These are phyloP conservation scores for Saccharum hybrid DNA, from an alignment of 202 grass and related monocot genomes.

Conservation along the genomic window DNA sequence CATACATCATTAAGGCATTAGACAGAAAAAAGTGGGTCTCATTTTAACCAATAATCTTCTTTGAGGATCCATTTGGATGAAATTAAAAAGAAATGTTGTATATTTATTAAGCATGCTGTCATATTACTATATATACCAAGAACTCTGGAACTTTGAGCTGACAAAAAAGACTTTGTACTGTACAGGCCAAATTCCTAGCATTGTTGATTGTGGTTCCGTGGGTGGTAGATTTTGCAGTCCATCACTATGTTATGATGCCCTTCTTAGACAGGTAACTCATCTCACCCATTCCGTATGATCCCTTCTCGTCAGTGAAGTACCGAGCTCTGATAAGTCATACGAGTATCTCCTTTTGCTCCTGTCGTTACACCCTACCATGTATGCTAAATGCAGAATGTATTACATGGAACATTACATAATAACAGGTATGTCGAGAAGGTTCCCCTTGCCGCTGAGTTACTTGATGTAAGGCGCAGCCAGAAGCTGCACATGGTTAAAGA, in stretches of 20 bases:
- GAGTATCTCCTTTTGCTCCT: slow-evolving; percentile 7
- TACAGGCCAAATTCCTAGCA: slow-evolving; percentile 91
- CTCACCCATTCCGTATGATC: slow-evolving; percentile 8
- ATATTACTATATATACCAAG: background rate
- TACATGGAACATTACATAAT: slow-evolving; percentile 38
- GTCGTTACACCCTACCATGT: slow-evolving; percentile 4
- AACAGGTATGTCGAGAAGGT: slow-evolving; percentile 93
- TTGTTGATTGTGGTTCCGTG: slow-evolving; percentile 74
- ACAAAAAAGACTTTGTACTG: slow-evolving; percentile 19
- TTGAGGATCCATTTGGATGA: background rate
- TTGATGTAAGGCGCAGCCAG: slow-evolving; percentile 90
- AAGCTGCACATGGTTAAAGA: slow-evolving; percentile 86
- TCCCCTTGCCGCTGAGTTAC: slow-evolving; percentile 82
- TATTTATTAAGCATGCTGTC: background rate
- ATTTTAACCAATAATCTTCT: background rate
- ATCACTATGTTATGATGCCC: slow-evolving; percentile 96
- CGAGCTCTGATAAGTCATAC: too few species aligned
- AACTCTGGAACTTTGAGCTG: background rate
- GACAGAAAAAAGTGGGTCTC: too few species aligned
- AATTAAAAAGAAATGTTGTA: too few species aligned
- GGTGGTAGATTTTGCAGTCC: slow-evolving; percentile 76
- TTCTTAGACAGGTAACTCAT: slow-evolving; percentile 92
- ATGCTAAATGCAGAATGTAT: slow-evolving; percentile 50
- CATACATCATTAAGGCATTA: too few species aligned
- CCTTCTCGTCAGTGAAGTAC: background rate